These are phyloP conservation scores for Globisporangium solare DNA, from an alignment of 352 stramenopile species.

Conservation along the genomic window DNA sequence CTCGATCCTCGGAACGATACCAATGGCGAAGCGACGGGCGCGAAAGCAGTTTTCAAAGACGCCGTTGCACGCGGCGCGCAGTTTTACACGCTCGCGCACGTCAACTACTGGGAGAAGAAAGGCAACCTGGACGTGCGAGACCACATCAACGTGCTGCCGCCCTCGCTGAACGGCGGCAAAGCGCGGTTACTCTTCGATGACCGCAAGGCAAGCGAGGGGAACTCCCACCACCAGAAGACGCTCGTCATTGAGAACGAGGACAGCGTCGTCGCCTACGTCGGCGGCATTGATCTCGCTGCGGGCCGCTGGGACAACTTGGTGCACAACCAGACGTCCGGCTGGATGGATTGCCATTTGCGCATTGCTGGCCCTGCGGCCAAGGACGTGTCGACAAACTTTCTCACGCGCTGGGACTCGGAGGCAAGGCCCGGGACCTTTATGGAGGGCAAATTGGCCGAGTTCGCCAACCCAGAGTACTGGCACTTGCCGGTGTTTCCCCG, in stretches of 20 bases:
- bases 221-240: conserved; percentile 50
- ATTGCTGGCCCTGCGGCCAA: conserved; percentile 17
- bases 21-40: conserved; percentile 1
- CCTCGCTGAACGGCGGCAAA: conserved; percentile 17
- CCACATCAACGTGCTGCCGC: conserved; percentile 13
- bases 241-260: conserved; percentile 15
- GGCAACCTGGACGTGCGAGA: conserved; percentile 1
- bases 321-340: conserved; percentile 24
- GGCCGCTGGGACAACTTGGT: conserved; percentile 26
- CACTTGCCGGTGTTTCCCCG: conserved; percentile 3
- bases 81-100: conserved; percentile 6
- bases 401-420: conserved; percentile 28
- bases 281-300: conserved; percentile 24
- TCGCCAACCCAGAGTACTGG: conserved; percentile 26
- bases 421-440: conserved; percentile 14
- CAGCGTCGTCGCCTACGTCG: conserved; percentile 22
- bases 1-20: conserved; percentile 7
- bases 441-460: conserved; percentile 26
- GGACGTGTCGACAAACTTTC: conserved; percentile 27
- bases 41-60: conserved; percentile 6
- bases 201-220: conserved; percentile 17
- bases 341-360: conserved; percentile 23
- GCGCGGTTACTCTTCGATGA: conserved; percentile 46
- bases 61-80: background rate
- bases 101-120: conserved; percentile 6